Percentiles rank a stretch among this genome's conserved stretches.
Evolutionary conservation across 73 alveolate genomes (phyloP).

Genomic region (Tetrahymena malaccensis): DNA sequence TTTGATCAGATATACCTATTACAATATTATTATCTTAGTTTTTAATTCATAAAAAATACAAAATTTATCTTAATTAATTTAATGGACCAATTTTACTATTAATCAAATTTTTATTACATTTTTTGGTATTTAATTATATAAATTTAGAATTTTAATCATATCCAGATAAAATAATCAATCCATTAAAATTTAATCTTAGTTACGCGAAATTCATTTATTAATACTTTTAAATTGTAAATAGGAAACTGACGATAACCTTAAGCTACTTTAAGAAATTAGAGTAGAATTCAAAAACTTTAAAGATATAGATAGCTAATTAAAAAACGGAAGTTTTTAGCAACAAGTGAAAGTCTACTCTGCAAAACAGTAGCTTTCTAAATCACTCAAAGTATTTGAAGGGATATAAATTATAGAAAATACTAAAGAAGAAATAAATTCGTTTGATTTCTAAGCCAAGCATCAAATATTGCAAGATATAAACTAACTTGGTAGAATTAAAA

Average conservation of each 20-base stretch:
- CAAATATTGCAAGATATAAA: not conserved
- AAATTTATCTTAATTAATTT: not conserved
- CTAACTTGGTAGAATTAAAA: not conserved
- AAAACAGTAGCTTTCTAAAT: not conserved
- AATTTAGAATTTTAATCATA: no score
- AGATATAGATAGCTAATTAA: not conserved
- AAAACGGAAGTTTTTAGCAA: not conserved
- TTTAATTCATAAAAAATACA: not conserved
- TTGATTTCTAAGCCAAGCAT: not conserved
- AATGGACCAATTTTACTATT: no score
- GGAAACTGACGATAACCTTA: not conserved
- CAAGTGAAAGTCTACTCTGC: not conserved
- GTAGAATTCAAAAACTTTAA: not conserved
- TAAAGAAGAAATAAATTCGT: not conserved
- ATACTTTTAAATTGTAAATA: not conserved
- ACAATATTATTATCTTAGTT: not conserved
- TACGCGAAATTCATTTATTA: not conserved
- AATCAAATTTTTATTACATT: no score
- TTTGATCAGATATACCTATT: not conserved
- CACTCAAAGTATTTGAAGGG: not conserved
- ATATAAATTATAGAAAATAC: not conserved
- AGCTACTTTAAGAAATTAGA: not conserved
- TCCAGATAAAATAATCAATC: not conserved
- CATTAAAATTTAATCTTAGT: not conserved
- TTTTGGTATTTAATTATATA: no score